Conservation (phyloP, 176 grass and related monocot genomes). For the Typha latifolia region DNA sequence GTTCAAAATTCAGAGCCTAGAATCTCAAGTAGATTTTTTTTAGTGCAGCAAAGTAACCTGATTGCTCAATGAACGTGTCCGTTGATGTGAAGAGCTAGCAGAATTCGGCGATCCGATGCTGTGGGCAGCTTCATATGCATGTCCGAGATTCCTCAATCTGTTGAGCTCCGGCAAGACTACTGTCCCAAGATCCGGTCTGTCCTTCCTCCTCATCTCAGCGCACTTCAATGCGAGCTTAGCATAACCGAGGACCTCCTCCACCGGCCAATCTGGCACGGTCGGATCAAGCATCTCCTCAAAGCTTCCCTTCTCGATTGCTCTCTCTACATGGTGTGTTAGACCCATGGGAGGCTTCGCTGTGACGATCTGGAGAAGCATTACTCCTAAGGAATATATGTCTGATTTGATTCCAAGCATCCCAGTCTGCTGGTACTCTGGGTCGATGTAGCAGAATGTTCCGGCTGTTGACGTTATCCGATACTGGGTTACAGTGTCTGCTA, state of each 20-base stretch:
- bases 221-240: constrained; percentile 79
- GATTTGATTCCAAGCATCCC: constrained; percentile 83
- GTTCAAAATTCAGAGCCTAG: not conserved
- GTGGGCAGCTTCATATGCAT: constrained; percentile 32
- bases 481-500: constrained; percentile 77
- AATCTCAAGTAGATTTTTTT: not conserved
- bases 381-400: constrained; percentile 88
- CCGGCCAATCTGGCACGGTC: constrained; percentile 67
- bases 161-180: constrained; percentile 85
- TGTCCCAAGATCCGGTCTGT: constrained; percentile 66
- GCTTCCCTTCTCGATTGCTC: constrained; percentile 54
- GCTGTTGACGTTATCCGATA: constrained; percentile 82
- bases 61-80: not conserved
- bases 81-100: not conserved
- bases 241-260: constrained; percentile 54
- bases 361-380: constrained; percentile 80
- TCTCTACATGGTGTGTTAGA: constrained; percentile 77
- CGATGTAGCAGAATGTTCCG: constrained; percentile 94
- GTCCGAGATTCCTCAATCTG: constrained; percentile 73
- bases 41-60: not conserved
- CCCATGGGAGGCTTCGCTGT: constrained; percentile 78
- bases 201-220: constrained; percentile 63
- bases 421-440: constrained; percentile 97
- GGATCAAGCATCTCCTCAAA: constrained; percentile 66
- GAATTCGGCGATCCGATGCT: not conserved